Base-by-base conservation (phyloP, 495 filamentous ascomycete genomes). In the Glonium stellatum region DNA sequence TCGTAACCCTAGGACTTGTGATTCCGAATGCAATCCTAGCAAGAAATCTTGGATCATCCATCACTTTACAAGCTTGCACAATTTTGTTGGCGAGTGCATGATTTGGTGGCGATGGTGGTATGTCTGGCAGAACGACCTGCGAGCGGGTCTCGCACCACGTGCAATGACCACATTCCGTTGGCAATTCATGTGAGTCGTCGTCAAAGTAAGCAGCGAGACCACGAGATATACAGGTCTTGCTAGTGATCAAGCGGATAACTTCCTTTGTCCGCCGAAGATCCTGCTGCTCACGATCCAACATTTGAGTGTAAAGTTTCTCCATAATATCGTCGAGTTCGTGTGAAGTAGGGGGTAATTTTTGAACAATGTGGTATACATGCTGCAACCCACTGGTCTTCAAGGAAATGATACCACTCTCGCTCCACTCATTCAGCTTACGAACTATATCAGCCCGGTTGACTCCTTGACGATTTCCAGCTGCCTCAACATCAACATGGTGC, bases 11-110 rank as follows among this genome's bases (percentile, higher is more conserved):
- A 0, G 82, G 82, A 62, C 80, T 84, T 47, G 70, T 68, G 49
- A 85, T 82, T 0, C 82, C 82, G 67, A 82, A 84, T 1, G 80
- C 82, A 8, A 84, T 64, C 21, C 76, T 69, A 0, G 82, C 79
- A 11, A 85, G 63, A 51, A 82, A 75, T 27, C 80, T 62, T 8
- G 81, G 76, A 70, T 85, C 82, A 54, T 85, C 81, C 23, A 79
- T 66, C 6, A 74, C 69, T 0, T 61, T 25, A 10, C 76, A 74
- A 1, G 64, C 73, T 0, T 63, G 36, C 0, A 84, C 62, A 0
- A 85, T 69, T 0, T 48, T 59, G 18, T 70, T 50, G 52, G 84
- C 74, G 1, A 59, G 65, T 0, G 47, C 34, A 1, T 53, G 34
- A 55, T 80, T 70, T n/a, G 79, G 74, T 8, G 54, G 5, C 0